A percentile compares a stretch with the other conserved stretches of the same genome.
phyloP scores from a whole-genome alignment of 345 rosid species.

The Citrus maxima region DNA sequence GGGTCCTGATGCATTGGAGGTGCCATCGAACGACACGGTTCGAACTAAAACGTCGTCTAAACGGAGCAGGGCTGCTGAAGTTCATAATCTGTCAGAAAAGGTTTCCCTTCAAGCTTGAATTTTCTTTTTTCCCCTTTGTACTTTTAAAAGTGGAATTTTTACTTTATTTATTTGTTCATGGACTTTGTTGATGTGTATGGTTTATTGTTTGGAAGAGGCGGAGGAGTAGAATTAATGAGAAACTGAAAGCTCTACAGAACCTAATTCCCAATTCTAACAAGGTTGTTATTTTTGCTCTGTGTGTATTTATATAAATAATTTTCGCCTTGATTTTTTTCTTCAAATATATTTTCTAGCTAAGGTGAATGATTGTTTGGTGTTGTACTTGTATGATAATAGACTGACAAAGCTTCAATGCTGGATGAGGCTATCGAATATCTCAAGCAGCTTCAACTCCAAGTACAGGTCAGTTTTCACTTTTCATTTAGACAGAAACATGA shows the following conservation, averaged over 20 bases:
- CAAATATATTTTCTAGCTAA: background rate
- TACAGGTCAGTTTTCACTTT: slow-evolving; percentile 42
- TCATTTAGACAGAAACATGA: background rate
- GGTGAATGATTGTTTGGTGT: background rate
- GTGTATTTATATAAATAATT: background rate
- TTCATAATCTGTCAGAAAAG: slow-evolving; percentile 81
- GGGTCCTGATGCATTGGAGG: slow-evolving; percentile 33
- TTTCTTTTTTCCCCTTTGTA: background rate
- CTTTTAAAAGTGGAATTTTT: too few relatives aligned
- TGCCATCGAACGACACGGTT: slow-evolving; percentile 25
- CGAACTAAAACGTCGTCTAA: slow-evolving; percentile 48
- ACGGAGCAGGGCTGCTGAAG: slow-evolving; percentile 69
- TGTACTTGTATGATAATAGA: slow-evolving; percentile 27
- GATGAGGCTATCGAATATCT: slow-evolving; percentile 81
- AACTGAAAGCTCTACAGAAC: slow-evolving; percentile 79
- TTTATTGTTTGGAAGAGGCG: slow-evolving; percentile 46
- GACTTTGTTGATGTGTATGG: slow-evolving; percentile 2
- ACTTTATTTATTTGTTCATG: background rate
- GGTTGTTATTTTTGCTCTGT: slow-evolving; percentile 16
- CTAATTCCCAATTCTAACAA: slow-evolving; percentile 77
- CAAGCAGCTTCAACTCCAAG: slow-evolving; percentile 86
- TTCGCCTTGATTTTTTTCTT: background rate
- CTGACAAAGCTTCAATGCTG: slow-evolving; percentile 88
- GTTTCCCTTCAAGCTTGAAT: slow-evolving; percentile 22
- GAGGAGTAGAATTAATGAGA: slow-evolving; percentile 78